Conservation (phyloP, 1,284 basidiomycete genomes). For the Ustilago xerochloae region DNA sequence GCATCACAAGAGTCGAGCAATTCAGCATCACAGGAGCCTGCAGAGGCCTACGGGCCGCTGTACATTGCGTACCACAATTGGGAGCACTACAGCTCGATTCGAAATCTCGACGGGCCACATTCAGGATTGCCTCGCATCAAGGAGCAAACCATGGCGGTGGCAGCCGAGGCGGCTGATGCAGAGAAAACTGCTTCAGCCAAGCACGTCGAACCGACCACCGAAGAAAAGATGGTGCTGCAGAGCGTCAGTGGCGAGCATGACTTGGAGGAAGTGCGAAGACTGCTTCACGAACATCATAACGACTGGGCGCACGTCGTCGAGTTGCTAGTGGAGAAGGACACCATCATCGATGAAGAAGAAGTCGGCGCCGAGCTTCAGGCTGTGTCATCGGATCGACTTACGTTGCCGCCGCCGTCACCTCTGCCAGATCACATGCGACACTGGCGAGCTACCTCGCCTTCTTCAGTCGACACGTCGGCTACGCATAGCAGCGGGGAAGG, state of each 20-base stretch:
- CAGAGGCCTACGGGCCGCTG: conserved; percentile 61
- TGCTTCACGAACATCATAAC: conserved; percentile 42
- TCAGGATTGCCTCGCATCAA: conserved; percentile 78
- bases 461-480: conserved; percentile 56
- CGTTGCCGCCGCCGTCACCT: conserved; percentile 30
- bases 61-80: conserved; percentile 79
- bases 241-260: conserved; percentile 49
- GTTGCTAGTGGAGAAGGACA: conserved; percentile 45
- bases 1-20: conserved; percentile 6
- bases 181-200: conserved; percentile 2
- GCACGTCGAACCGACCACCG: conserved; percentile 28
- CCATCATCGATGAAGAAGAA: conserved; percentile 38
- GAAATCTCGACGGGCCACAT: conserved; percentile 86
- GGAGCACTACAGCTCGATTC: conserved; percentile 93
- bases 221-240: conserved; percentile 53
- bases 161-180: conserved; percentile 15
- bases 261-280: conserved; percentile 33
- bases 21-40: background rate
- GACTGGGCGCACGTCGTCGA: conserved; percentile 56
- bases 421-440: conserved; percentile 56
- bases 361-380: conserved; percentile 44
- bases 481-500: conserved; percentile 55
- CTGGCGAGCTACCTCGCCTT: conserved; percentile 55
- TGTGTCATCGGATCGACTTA: conserved; percentile 16
- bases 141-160: conserved; percentile 69